Percentiles rank a stretch among this genome's conserved stretches.
These are phyloP conservation scores for Solanum hybrid DNA, from an alignment of 305 asterid species.

Conservation along the genomic window DNA sequence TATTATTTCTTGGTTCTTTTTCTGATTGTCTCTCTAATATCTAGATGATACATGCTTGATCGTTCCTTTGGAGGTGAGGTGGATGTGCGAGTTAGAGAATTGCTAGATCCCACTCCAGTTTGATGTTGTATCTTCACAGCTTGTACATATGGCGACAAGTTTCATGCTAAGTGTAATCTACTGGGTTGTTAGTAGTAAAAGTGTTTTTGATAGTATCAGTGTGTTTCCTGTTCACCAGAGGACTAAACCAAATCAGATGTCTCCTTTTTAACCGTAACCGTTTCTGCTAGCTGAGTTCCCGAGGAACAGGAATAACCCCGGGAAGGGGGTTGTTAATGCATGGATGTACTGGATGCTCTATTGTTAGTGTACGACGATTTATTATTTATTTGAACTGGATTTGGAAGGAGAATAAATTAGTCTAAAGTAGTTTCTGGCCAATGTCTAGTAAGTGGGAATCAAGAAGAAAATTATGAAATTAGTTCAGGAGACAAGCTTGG, in stretches of 20 bases:
- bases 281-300: neutral
- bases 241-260: neutral
- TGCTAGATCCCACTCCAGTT: neutral
- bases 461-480: neutral
- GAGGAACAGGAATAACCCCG: neutral
- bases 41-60: conserved; percentile 3
- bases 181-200: neutral
- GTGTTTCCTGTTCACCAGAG: neutral
- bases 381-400: neutral
- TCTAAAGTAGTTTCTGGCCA: neutral
- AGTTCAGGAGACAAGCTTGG: neutral
- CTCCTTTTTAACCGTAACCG: neutral
- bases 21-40: neutral
- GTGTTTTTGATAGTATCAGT: neutral
- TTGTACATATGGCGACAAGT: neutral
- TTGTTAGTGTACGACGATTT: neutral
- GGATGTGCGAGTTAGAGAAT: neutral
- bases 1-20: neutral
- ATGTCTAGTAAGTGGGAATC: neutral
- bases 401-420: neutral
- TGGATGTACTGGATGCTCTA: neutral
- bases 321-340: neutral
- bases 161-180: neutral
- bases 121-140: neutral
- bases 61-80: neutral